Evolutionary conservation across 2,329 filamentous ascomycete species (phyloP), one percentile per base, ranked within the genome.

Genomic region (Rhexocercosporidium sp.): DNA sequence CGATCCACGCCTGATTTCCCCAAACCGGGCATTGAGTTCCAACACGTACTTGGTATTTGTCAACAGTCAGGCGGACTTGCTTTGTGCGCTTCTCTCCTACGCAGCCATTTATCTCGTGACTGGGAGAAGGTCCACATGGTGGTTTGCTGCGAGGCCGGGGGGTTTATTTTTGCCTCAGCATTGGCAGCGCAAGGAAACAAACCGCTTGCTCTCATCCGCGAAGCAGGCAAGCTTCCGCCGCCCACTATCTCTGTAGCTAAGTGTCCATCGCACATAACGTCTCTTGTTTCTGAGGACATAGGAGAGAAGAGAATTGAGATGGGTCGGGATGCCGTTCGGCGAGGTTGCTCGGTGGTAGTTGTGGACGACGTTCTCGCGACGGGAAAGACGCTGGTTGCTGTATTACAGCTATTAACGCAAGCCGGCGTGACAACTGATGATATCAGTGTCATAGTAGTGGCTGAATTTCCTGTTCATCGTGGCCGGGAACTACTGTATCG

Each of bases 201-300:
- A 9, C 84, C 81, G 1, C 72, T 89, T 67, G 79, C 77, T 7
- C 73, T 86, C 49, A 82, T 90, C 65, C 85, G 88, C 41, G 78
- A 85, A 72, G 82, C 81, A 7, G 84, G 84, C 27, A 90, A 89
- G 76, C 82, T 90, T 0, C 87, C 88, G 0, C 84, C 84, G 9
- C 87, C 87, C 0, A 85, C 78, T 0, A 12, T 87, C 39, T 86
- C 83, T 5, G 80, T 83, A 25, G 9, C 8, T 44, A 89, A 84
- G 74, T 31, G 72, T 0, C 31, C 75, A 0, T 90, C 86, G 2
- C 79, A 88, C 74, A 84, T 90, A 46, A 87, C 86, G 0, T 82
- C 82, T 64, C 75, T 74, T 16, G 62, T 62, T 56, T 69, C 74
- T 1, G 64, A 70, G 1, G 54, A 71, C 16, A 57, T 65, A 4